Percentiles rank a stretch among this genome's conserved stretches.
phyloP scores from a whole-genome alignment of 768 basidiomycete species.

The Dictyophora rubrovolvata region DNA sequence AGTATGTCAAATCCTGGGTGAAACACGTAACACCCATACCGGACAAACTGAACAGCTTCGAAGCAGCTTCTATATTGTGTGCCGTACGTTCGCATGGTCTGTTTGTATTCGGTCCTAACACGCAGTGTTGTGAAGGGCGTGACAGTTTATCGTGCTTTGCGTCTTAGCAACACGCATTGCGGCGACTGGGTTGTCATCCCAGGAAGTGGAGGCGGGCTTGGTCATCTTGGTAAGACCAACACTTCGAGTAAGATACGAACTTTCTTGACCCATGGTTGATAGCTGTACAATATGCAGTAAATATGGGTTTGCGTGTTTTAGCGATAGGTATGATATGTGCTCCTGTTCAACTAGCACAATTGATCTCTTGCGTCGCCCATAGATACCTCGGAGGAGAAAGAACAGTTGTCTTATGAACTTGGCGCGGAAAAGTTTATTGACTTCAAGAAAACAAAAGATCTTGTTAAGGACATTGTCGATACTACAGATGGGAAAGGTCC shows the following conservation, averaged over 20 bases:
- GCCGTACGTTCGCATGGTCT: background rate
- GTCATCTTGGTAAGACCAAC: constrained; percentile 50
- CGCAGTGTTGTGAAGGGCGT: constrained; percentile 40
- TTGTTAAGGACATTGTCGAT: constrained; percentile 53
- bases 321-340: constrained; percentile 42
- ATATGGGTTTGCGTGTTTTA: constrained; percentile 70
- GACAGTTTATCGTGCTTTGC: constrained; percentile 81
- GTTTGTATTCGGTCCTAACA: background rate
- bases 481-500: constrained; percentile 62
- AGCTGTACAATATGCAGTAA: constrained; percentile 73
- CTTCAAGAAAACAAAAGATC: constrained; percentile 55
- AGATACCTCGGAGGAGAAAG: constrained; percentile 72
- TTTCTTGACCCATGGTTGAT: background rate
- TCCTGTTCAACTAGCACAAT: background rate
- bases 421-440: constrained; percentile 77
- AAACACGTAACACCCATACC: constrained; percentile 75
- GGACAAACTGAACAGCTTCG: constrained; percentile 48
- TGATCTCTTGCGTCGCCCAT: background rate
- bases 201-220: constrained; percentile 75
- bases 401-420: constrained; percentile 44
- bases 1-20: constrained; percentile 46
- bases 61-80: constrained; percentile 47
- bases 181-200: constrained; percentile 73
- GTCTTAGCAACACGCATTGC: constrained; percentile 50
- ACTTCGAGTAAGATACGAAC: background rate